These are phyloP conservation scores for Backusella mclennaniae DNA, from an alignment of 192 early-diverging fungal genomes.

Conservation along the genomic window DNA sequence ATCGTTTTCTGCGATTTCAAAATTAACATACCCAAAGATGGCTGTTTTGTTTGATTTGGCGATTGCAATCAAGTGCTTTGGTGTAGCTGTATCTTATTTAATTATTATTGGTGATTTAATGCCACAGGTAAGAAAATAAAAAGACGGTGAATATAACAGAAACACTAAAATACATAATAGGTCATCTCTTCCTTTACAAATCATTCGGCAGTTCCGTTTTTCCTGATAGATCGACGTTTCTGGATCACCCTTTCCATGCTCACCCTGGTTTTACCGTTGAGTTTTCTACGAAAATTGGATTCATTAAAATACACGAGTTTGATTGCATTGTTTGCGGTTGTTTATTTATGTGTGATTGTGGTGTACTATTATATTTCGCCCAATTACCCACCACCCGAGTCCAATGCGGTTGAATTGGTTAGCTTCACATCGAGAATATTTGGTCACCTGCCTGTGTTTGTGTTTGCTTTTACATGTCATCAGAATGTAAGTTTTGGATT, in stretches of 20 bases:
- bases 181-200: conserved; percentile 1
- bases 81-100: conserved; percentile 91
- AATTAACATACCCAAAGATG: conserved; percentile 92
- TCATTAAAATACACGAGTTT: conserved; percentile 88
- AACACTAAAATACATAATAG: not conserved
- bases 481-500: conserved; percentile 75
- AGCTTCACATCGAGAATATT: conserved; percentile 55
- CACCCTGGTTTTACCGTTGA: conserved; percentile 65
- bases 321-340: conserved; percentile 78
- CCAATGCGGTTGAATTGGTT: conserved; percentile 58
- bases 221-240: conserved; percentile 63
- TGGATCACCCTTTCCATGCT: conserved; percentile 87
- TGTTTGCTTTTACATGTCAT: conserved; percentile 99
- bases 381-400: conserved; percentile 40
- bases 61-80: conserved; percentile 98
- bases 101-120: conserved; percentile 95
- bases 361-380: conserved; percentile 69
- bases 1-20: conserved; percentile 89
- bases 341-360: conserved; percentile 88
- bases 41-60: conserved; percentile 91
- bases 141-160: not conserved
- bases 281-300: conserved; percentile 84
- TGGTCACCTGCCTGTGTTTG: conserved; percentile 88
- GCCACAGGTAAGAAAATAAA: conserved; percentile 55
- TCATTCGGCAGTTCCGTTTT: not conserved